Evolutionary conservation across 129 eudicot genomes (phyloP).

Genomic region (Apium graveolens): DNA sequence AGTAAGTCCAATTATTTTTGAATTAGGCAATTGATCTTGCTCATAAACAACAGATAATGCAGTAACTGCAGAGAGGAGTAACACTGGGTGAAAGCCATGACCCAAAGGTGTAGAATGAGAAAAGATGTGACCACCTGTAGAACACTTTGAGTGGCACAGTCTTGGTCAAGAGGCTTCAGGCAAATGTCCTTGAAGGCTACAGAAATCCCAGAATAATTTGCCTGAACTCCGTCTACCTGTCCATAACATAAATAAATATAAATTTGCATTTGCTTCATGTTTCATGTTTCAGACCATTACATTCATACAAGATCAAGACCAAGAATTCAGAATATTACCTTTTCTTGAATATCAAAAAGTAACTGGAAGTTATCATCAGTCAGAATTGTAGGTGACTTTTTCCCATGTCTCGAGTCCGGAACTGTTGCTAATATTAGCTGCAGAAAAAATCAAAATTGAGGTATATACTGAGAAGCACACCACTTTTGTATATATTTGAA

Average conservation of each 20-base stretch:
- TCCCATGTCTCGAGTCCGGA: slow-evolving; percentile 31
- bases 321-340: slow-evolving; percentile 24
- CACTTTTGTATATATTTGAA: neutral
- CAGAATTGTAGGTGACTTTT: slow-evolving; percentile 44
- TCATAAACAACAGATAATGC: neutral
- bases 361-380: slow-evolving; percentile 47
- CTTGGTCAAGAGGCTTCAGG: slow-evolving; percentile 62
- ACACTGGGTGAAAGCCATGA: neutral
- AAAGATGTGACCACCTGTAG: slow-evolving; percentile 36
- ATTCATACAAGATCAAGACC: neutral
- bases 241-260: neutral
- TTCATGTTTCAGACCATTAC: neutral
- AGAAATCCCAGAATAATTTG: slow-evolving; percentile 49
- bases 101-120: neutral
- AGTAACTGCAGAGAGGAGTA: neutral
- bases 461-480: neutral
- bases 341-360: slow-evolving; percentile 56
- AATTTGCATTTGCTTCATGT: neutral
- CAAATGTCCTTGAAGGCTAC: slow-evolving; percentile 57
- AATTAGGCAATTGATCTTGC: neutral
- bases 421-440: slow-evolving; percentile 62
- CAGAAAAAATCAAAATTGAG: neutral
- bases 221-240: slow-evolving; percentile 47
- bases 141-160: slow-evolving; percentile 67
- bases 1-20: neutral